These are phyloP conservation scores for Sclerotinia minor DNA, from an alignment of 2,329 filamentous ascomycete genomes.

Conservation along the genomic window DNA sequence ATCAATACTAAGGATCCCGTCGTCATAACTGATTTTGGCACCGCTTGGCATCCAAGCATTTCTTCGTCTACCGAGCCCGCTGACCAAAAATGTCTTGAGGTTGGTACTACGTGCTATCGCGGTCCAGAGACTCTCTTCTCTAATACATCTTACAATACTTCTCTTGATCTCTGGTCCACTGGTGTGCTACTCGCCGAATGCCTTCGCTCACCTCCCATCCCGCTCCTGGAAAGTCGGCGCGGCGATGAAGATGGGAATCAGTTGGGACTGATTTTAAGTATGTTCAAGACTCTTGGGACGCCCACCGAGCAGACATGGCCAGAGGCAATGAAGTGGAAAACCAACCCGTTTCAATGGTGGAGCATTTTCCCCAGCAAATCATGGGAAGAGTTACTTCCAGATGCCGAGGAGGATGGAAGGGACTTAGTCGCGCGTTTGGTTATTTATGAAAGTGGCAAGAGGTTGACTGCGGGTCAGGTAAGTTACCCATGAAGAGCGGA, in stretches of 20 bases:
- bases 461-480: constrained; percentile 67
- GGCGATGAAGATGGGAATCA: constrained; percentile 82
- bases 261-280: constrained; percentile 83
- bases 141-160: constrained; percentile 66
- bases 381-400: constrained; percentile 71
- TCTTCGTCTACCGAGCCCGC: constrained; percentile 58
- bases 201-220: constrained; percentile 53
- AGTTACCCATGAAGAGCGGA: not conserved
- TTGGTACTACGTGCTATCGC: constrained; percentile 89
- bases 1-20: constrained; percentile 65
- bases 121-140: constrained; percentile 90
- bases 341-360: constrained; percentile 90
- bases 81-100: constrained; percentile 78
- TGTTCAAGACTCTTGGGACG: constrained; percentile 89
- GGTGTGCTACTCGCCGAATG: constrained; percentile 83
- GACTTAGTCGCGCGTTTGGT: constrained; percentile 69
- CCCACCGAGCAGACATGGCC: constrained; percentile 82
- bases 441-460: constrained; percentile 66
- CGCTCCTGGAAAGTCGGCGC: constrained; percentile 78
- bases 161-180: constrained; percentile 85
- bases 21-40: constrained; percentile 87
- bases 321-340: constrained; percentile 65
- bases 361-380: constrained; percentile 64
- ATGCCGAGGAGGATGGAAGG: constrained; percentile 56
- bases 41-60: constrained; percentile 71